Evolutionary conservation across 345 rosid species (phyloP), one percentile per base, ranked within the genome.

Genomic region (Kandelia obovata): DNA sequence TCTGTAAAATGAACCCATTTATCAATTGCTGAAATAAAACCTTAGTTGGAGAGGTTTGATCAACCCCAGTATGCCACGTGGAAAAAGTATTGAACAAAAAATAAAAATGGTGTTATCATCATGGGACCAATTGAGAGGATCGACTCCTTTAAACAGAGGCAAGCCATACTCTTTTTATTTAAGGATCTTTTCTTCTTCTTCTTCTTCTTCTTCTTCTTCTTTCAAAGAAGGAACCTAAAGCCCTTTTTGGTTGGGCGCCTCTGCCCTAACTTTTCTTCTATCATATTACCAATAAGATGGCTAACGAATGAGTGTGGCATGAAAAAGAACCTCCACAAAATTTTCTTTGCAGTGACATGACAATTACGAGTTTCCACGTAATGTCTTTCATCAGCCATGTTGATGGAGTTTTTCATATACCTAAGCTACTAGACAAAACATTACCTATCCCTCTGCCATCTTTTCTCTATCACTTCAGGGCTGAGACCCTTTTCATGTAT

Each of bases 371-470:
- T 1, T 3, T 71, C 58, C 75, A 80, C 73, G 71, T 76, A 78
- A 69, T 53, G 59, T 66, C 73, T 60, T 61, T 16, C 70, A 66
- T 69, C 70, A 69, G 31, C 78, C 80, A 72, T 32, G 80, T 79
- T 78, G 65, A 25, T 61, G 64, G 8, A 57, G 58, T 20, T 11
- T 68, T 43, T 17, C 39, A 68, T 16, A 3, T 28, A 28, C 39
- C 56, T 63, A 9, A 21, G 62, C 77, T 65, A 75, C 66, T 3
- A 65, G 75, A 69, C 83, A 76, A 70, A 70, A 72, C 8, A 28
- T 70, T 71, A 70, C 39, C 31, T 9, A 15, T 73, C 58, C 11
- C 11, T 34, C 57, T 43, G 8, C 46, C 51, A 21, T 28, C 17
- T 17, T 35, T 37, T 28, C 21, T 58, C 5, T 3, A 19, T 25